Evolutionary conservation across 805 yeast species (phyloP), one percentile per base, ranked within the genome.

Genomic region (Wickerhamiella qilinensis): DNA sequence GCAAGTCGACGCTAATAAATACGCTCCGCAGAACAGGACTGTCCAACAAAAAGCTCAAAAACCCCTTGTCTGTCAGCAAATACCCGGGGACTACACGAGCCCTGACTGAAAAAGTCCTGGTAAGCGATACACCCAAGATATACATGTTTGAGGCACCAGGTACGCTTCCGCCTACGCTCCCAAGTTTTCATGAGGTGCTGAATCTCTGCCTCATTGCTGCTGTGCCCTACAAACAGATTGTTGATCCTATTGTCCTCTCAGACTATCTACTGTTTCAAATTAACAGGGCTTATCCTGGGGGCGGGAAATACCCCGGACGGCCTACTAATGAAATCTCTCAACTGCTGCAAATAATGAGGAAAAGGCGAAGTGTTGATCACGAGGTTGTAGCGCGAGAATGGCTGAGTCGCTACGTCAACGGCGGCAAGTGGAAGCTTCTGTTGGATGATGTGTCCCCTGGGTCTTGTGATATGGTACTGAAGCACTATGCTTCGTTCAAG

Each of bases 91-190:
- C 88, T 4, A 91, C 98, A 0, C 62, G 83, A 38, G 68, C 69
- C 21, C 75, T 93, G 0, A 75, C 88, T 38, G 88, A 80, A 44
- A 65, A 77, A 38, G 81, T 91, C 28, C 61, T 77, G 39, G 64
- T 91, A 12, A 57, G 62, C 9, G 65, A 65, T 21, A 86, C 91
- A 0, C 51, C 52, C 3, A 74, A 72, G 25, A 68, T 88, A 2
- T 67, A 73, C 42, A 62, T 86, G 6, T 73, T 80, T 48, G 98
- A 91, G 54, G 81, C 96, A 0, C 98, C 98, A 0, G 98, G 98
- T 1, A 86, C 91, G 3, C 73, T 83, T 41, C 57, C 84, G 11
- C 97, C 98, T 0, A 71, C 73, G 17, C 80, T 75, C 8, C 67
- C 68, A 35, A 68, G 69, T 43, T 55, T 68, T 3, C 73, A 75